phyloP scores from a whole-genome alignment of 306 rosid genomes.

The Lablab purpureus region DNA sequence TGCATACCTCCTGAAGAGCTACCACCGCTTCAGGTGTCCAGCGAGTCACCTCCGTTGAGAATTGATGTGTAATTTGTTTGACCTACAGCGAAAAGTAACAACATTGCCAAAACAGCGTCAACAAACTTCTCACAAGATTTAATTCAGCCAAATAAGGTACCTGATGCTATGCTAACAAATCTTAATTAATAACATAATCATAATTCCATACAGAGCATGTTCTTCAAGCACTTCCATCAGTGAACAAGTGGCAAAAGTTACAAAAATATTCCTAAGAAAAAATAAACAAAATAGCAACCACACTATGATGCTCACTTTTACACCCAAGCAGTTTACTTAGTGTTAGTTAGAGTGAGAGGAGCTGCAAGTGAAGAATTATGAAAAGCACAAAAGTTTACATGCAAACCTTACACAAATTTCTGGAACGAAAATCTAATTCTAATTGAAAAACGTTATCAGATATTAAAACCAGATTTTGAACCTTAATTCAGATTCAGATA shows the following conservation, averaged over 20 bases:
- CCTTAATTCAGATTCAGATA: neutral
- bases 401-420: neutral
- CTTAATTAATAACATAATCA: neutral
- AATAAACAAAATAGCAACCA: neutral
- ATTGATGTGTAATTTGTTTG: constrained; percentile 56
- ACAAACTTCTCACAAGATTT: constrained; percentile 2
- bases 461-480: neutral
- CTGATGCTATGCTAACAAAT: constrained; percentile 23
- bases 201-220: constrained; percentile 3
- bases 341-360: neutral
- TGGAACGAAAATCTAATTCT: neutral
- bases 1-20: constrained; percentile 80
- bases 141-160: constrained; percentile 11
- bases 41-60: constrained; percentile 53
- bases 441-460: neutral
- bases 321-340: neutral
- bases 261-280: neutral
- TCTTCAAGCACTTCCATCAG: constrained; percentile 2
- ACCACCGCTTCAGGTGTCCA: constrained; percentile 84
- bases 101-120: constrained; percentile 1
- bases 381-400: neutral
- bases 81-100: constrained; percentile 56
- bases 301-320: neutral
- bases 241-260: constrained; percentile 5
- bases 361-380: neutral